Base-by-base conservation (phyloP, 31 red algal genomes). In the Asparagopsis taxiformis region DNA sequence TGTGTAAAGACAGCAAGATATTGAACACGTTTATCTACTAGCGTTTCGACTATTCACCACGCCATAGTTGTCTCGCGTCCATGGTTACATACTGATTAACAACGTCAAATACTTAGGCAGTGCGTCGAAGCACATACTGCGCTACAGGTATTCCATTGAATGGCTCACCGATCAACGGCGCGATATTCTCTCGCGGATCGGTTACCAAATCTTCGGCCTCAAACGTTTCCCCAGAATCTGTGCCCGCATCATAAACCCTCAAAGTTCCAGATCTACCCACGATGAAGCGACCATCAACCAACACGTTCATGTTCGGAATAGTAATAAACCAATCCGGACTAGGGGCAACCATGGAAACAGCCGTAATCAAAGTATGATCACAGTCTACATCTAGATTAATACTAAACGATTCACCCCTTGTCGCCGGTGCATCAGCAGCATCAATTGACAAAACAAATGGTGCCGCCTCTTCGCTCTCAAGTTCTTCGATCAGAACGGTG, bases 251-350 rank as follows among this genome's bases (percentile, higher is more conserved):
- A 5, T 32, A 65, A 13, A 24, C 11, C 15, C 1, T 22, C 13
- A 75, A 23, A 20, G 26, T 2, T 0, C 51, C 72, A 28, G 39
- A 35, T 11, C 25, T 31, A 8, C 17, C 2, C 9, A 21, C 26
- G 35, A 75, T 23, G 52, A 51, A 61, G 4, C n/a, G 2, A 23
- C 31, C 11, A 26, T 43, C 31, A 9, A 62, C 48, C 22, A 52
- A 75, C 8, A 65, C 11, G 11, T 68, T 22, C 35, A 75, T 21
- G 37, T 30, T 21, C 30, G 16, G 22, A 9, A 75, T n/a, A 26
- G 52, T 54, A 55, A 48, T 30, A 36, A 75, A 64, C 72, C 72
- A 75, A 52, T 75, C 72, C 0, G 72, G 72, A 20, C 39, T 52
- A 3, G 72, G 72, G 2, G 58, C 59, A 17, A 75, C 25, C 72